These are phyloP conservation scores for Leccinum incarnatum DNA, from an alignment of 768 basidiomycete genomes.

Conservation along the genomic window DNA sequence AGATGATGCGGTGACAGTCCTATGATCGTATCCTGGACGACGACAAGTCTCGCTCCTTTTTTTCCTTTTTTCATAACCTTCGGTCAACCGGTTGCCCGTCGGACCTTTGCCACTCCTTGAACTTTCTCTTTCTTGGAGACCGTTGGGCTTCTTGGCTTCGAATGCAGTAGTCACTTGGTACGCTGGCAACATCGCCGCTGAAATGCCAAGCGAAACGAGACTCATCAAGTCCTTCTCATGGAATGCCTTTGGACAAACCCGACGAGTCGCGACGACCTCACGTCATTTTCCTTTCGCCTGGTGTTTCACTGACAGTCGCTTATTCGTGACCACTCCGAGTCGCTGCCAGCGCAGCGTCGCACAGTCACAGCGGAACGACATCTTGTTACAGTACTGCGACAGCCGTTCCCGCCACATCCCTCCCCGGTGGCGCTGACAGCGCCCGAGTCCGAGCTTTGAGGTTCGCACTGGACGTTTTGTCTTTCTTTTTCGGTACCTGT, in stretches of 20 bases:
- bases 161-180: neutral
- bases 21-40: conserved; percentile 4
- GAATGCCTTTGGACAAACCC: neutral
- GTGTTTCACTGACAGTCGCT: neutral
- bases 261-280: neutral
- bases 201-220: neutral
- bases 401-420: neutral
- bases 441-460: neutral
- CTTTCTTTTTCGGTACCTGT: neutral
- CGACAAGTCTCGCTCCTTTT: neutral
- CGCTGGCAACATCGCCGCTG: neutral
- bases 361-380: neutral
- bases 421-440: neutral
- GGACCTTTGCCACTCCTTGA: neutral
- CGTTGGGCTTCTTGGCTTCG: neutral
- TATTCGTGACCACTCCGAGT: neutral
- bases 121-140: neutral
- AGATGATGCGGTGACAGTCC: neutral
- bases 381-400: neutral
- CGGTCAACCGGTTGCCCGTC: neutral
- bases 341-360: neutral
- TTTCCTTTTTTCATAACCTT: neutral
- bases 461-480: neutral
- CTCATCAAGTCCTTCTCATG: neutral
- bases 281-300: neutral